Evolutionary conservation across 2,329 filamentous ascomycete species (phyloP), one percentile per base, ranked within the genome.

Genomic region (Coleophoma eucalyptorum): DNA sequence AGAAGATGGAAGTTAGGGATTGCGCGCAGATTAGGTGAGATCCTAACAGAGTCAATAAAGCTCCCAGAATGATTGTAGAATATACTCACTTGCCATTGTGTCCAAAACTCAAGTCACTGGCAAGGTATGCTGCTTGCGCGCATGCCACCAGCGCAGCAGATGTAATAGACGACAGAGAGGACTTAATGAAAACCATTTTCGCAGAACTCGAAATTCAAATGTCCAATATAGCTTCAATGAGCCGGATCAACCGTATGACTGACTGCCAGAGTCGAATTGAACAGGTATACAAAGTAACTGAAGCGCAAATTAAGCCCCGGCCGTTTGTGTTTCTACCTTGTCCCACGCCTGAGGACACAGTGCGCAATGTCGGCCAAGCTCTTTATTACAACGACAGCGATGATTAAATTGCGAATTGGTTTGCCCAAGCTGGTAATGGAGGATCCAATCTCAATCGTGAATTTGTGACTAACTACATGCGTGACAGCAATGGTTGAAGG

Each of bases 361-460:
- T 20, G 57, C 66, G 71, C 65, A 69, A 73, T 61, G 74, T 75
- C 58, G 46, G 55, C 58, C 37, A 61, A 46, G 53, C 55, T 62
- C 50, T 62, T 65, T 42, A 65, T 55, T 55, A 77, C 65, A 54
- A 78, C 71, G 56, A 76, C 62, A 42, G 72, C 72, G 58, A 80
- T 70, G 46, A 79, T 63, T 51, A 72, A 69, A 58, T 76, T 68
- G 50, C 77, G 74, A 52, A 78, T 63, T 60, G 81, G 78, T 56
- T 72, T 73, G 34, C 73, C 72, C 53, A 80, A 64, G 49, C 70
- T 68, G 41, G 75, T 67, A 46, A 73, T 68, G 16, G 74, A 75
- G 18, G 74, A 68, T 43, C 74, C 75, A 53, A 80, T 63, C 55
- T 79, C 72, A 52, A 83, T 58, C 31, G 72, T 72, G 58, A 81